Conservation (phyloP, 1,284 basidiomycete genomes). For the Puccinia polysora region DNA sequence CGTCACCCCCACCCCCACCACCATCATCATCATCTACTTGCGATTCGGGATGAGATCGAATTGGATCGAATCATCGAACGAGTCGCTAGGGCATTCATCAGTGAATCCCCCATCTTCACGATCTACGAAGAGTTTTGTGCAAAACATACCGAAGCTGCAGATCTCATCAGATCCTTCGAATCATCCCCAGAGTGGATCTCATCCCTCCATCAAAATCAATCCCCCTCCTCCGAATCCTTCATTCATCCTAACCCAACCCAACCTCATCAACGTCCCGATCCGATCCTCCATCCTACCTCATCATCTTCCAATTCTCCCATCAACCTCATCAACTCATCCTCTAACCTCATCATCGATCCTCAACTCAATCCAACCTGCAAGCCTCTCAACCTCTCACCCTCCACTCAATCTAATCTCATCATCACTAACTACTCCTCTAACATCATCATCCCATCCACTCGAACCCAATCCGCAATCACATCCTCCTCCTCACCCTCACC, state of each 20-base stretch:
- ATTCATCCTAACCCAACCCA: constrained; percentile 5
- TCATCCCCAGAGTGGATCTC: constrained; percentile 65
- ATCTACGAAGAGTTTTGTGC: constrained; percentile 78
- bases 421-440: constrained; percentile 7
- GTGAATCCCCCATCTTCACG: constrained; percentile 66
- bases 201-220: constrained; percentile 68
- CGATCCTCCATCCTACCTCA: constrained; percentile 52
- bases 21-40: not conserved
- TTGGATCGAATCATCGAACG: constrained; percentile 56
- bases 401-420: constrained; percentile 40
- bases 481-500: constrained; percentile 32
- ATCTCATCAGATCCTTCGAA: constrained; percentile 65
- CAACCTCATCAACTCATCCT: constrained; percentile 52
- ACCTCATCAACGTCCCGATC: constrained; percentile 11
- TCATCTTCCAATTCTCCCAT: too few species aligned
- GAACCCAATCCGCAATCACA: constrained; percentile 2
- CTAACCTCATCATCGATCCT: constrained; percentile 53
- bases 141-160: constrained; percentile 71
- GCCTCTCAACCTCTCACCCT: not conserved
- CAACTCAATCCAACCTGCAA: not conserved
- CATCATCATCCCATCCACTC: constrained; percentile 40
- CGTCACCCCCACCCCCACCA: not conserved
- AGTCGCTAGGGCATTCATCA: constrained; percentile 64
- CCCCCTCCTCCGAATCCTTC: constrained; percentile 41
- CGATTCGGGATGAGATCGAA: constrained; percentile 52